phyloP scores from a whole-genome alignment of 345 rosid species.

The Moricandia moricandioides region DNA sequence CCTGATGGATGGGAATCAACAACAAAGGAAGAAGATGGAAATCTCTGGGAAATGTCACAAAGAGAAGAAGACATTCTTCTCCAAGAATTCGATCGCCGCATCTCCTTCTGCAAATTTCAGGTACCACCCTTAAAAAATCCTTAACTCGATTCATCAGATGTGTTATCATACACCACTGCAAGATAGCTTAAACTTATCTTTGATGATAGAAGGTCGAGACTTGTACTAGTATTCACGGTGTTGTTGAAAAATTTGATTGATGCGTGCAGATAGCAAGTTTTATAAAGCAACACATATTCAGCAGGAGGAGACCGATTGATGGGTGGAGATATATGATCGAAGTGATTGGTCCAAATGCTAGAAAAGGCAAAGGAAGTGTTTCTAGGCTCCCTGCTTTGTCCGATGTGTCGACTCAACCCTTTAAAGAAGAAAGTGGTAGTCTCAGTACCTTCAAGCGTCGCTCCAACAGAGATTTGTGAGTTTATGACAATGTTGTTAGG shows the following conservation, averaged over 20 bases:
- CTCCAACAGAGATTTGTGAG: slow-evolving; percentile 30
- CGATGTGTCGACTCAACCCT: slow-evolving; percentile 81
- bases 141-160: neutral
- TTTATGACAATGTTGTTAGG: slow-evolving; percentile 1
- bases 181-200: neutral
- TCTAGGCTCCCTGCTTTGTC: slow-evolving; percentile 79
- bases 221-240: neutral
- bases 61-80: slow-evolving; percentile 94
- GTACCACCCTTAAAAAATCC: slow-evolving; percentile 21
- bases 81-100: slow-evolving; percentile 91
- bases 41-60: slow-evolving; percentile 94
- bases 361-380: slow-evolving; percentile 88
- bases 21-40: slow-evolving; percentile 74
- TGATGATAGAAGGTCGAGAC: neutral
- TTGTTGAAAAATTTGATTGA: neutral
- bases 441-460: slow-evolving; percentile 42
- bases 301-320: slow-evolving; percentile 92
- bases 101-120: slow-evolving; percentile 89
- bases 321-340: slow-evolving; percentile 98
- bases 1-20: slow-evolving; percentile 99
- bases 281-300: slow-evolving; percentile 87
- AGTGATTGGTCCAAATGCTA: slow-evolving; percentile 94
- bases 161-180: neutral
- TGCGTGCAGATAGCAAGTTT: slow-evolving; percentile 88
- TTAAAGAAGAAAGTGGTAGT: slow-evolving; percentile 60